Evolutionary conservation across 1,284 basidiomycete species (phyloP), one percentile per base, ranked within the genome.

Genomic region (Melampsora larici-populina): DNA sequence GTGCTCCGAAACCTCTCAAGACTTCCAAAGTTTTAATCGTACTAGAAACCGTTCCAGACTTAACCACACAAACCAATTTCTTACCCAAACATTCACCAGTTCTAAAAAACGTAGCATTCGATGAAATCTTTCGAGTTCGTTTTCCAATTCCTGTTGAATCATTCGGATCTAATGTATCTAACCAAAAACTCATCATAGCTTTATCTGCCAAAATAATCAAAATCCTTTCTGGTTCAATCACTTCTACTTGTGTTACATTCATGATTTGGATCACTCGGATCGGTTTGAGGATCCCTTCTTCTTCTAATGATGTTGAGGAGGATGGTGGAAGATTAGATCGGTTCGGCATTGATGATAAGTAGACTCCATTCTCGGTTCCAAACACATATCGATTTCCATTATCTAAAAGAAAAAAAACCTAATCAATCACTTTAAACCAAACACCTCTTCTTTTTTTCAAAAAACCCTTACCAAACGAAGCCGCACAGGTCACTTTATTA

Each of bases 71-170:
- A 40, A 99, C 94, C 7, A 99, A 88, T n/a, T 93, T 94, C 79
- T 92, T 89, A 18, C 93, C 93, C 31, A 99, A 87, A 84, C 96
- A 99, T 67, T 91, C 88, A 0, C 97, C 97, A 11, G 92, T 91
- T 84, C 97, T 97, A 89, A 99, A 99, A 86, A 99, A 99, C 5
- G 92, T 92, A 0, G 95, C 98, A 84, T 98, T 95, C 0, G 93
- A 92, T 0, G 95, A 93, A 82, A 99, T 95, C 77, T 94, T 90
- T 84, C 97, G 95, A 9, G 94, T 94, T 7, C 94, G 90, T 84
- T 95, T 97, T 78, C 97, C 86, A 1, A 94, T 94, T 17, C 92
- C 90, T 84, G 91, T 88, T 0, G 97, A 94, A 82, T 99, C 97
- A 80, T 89, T 89, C 0, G 92, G 90, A 82, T 97, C 93, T 36